phyloP scores from a whole-genome alignment of 805 yeast genomes.

The Pichia eremophila region DNA sequence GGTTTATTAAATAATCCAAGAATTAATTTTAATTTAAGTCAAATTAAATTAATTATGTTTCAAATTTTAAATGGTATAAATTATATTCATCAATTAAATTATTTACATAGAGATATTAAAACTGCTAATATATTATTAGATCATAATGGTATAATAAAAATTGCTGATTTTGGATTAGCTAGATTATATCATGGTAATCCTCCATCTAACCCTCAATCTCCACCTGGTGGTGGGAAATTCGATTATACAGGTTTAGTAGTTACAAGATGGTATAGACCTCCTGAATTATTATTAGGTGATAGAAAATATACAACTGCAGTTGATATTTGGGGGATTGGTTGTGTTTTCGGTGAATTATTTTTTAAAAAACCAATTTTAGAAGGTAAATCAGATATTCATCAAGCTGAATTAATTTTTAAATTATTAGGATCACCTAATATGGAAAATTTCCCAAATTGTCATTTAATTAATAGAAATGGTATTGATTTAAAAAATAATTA shows the following conservation, averaged over 20 bases:
- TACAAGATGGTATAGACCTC: slow-evolving; percentile 96
- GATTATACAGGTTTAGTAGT: slow-evolving; percentile 65
- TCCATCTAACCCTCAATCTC: slow-evolving; percentile 14
- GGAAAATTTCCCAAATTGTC: slow-evolving; percentile 52
- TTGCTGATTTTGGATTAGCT: slow-evolving; percentile 96
- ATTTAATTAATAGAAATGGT: slow-evolving; percentile 47
- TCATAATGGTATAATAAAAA: slow-evolving; percentile 64
- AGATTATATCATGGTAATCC: slow-evolving; percentile 39
- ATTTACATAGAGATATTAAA: slow-evolving; percentile 84
- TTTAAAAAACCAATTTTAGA: slow-evolving; percentile 72
- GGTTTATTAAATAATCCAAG: slow-evolving; percentile 80
- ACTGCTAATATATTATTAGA: slow-evolving; percentile 90
- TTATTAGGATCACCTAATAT: slow-evolving; percentile 72
- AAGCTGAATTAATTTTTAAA: slow-evolving; percentile 71
- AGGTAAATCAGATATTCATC: slow-evolving; percentile 82
- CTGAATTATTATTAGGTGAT: slow-evolving; percentile 83
- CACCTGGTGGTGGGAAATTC: slow-evolving; percentile 46
- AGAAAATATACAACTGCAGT: slow-evolving; percentile 85
- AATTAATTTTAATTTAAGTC: slow-evolving; percentile 48
- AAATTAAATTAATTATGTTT: slow-evolving; percentile 71
- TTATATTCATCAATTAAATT: slow-evolving; percentile 57
- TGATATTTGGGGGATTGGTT: slow-evolving; percentile 96
- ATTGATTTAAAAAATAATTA: slow-evolving; percentile 25
- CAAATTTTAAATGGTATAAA: slow-evolving; percentile 77
- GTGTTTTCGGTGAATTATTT: slow-evolving; percentile 89